Base-by-base conservation (phyloP, 306 rosid species). In the Vigna nakashimae region DNA sequence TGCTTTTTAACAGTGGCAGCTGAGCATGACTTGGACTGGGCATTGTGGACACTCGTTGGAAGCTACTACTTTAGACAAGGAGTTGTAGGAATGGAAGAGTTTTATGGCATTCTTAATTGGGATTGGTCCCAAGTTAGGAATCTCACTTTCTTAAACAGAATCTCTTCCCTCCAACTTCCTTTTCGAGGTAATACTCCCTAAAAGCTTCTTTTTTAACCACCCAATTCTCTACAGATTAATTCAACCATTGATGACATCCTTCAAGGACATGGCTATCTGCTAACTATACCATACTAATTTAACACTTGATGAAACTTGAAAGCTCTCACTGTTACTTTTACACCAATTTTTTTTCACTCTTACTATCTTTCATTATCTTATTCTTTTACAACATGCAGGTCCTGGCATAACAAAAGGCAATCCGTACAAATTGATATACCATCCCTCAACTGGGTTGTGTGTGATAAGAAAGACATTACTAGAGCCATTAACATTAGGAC, bases 11-110 rank as follows among this genome's bases (percentile, higher is more conserved):
- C 88, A 26, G 28, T 75, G 43, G 98, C 88, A 0, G 98, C 97
- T 64, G 93, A 88, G 6, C 86, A 82, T 75, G 98, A 95, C 71
- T 78, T 89, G 48, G 98, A 95, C 70, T 95, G 87, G 90, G 92
- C 98, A 13, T 46, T 88, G 10, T 95, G 98, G 98, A 83, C 98
- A 10, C 85, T 92, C 2, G 96, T 73, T 22, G 98, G 98, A 16
- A 92, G 98, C 71, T 92, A 95, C 73, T 89, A 92, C 78, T 46
- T 89, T 7, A 92, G 92, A 79, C 48, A 88, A 74, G 98, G 96
- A 4, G 88, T 91, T 40, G 8, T 86, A 2, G 98, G 97, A 18
- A 79, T 84, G 90, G 88, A 89, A 12, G 98, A 95, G 87, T 76
- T 63, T 16, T 92, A 89, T 74, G 98, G 98, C 1, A 5, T 89